Evolutionary conservation across 2,329 filamentous ascomycete genomes (phyloP).

Genomic region (Claviceps fusiformis): DNA sequence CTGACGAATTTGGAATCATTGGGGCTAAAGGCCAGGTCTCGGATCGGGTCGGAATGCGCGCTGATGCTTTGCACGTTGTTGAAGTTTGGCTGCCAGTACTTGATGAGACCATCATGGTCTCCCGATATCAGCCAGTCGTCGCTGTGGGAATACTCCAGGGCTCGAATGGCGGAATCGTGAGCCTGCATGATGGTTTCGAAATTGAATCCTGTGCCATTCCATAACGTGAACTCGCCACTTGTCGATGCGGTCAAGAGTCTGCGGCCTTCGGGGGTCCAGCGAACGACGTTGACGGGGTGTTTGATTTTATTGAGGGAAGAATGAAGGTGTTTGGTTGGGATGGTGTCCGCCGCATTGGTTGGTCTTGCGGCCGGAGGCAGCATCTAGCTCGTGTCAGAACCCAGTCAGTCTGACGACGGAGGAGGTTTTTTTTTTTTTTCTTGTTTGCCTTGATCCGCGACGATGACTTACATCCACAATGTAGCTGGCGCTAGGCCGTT

Average conservation of each 20-base stretch:
- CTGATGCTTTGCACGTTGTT: slow-evolving; percentile 95
- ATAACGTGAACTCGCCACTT: slow-evolving; percentile 94
- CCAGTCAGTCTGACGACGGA: too few relatives aligned
- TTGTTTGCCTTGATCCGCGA: neutral
- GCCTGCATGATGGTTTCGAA: slow-evolving; percentile 99
- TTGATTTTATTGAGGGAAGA: slow-evolving; percentile 98
- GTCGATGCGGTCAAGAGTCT: slow-evolving; percentile 84
- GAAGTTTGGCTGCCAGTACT: slow-evolving; percentile 99
- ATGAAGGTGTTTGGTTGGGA: slow-evolving; percentile 90
- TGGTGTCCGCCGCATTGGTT: slow-evolving; percentile 65
- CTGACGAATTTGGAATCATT: slow-evolving; percentile 95
- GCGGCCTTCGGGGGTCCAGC: slow-evolving; percentile 94
- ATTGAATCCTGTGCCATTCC: slow-evolving; percentile 98
- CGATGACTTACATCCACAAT: slow-evolving; percentile 56
- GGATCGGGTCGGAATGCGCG: slow-evolving; percentile 77
- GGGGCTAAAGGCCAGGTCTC: slow-evolving; percentile 85
- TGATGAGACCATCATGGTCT: slow-evolving; percentile 88
- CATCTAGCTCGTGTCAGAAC: slow-evolving; percentile 44
- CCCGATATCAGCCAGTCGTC: slow-evolving; percentile 95
- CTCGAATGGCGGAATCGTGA: slow-evolving; percentile 76
- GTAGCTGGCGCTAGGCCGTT: slow-evolving; percentile 79
- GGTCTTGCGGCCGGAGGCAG: slow-evolving; percentile 68
- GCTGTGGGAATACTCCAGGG: slow-evolving; percentile 79
- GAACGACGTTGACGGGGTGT: slow-evolving; percentile 90
- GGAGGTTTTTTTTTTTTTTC: too few relatives aligned